Evolutionary conservation across 169 alveolate species (phyloP), one percentile per base, ranked within the genome.

Genomic region (Neospora caninum): DNA sequence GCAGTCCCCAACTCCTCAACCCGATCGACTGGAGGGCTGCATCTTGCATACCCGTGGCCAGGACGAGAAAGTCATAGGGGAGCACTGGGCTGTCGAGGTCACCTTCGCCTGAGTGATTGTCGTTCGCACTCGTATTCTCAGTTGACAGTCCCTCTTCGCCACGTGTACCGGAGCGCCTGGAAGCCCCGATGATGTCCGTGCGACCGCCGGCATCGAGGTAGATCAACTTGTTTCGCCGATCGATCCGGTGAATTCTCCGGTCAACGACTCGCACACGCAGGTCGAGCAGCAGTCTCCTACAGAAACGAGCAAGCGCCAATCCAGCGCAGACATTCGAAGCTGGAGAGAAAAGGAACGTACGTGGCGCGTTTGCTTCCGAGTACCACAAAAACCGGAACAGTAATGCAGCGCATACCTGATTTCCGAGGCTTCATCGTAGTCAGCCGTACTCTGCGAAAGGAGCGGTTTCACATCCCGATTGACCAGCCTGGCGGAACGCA

Each of bases 21-120:
- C 91, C 91, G 36, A 86, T 42, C n/a, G 41, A 22, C 45, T 86
- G 91, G 53, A 86, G 91, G 0, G 91, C 73, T 9, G 91, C 78
- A 78, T 97, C 98, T 94, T 97, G 97, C 88, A 97, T 93, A 69
- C 98, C 98, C 94, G 97, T 94, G 10, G 98, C 94, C 25, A 97
- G 94, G 84, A 97, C 93, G 64, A 96, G 94, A 53, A 96, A 94
- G 89, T 97, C 98, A 92, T 96, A 97, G 42, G 96, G 97, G 41
- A 97, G 43, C 39, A 96, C 93, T 38, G 98, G 92, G 58, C 95
- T 95, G 96, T 97, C 97, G 94, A 96, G 95, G 53, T 67, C 42
- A 86, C 93, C 64, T 70, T 41, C 73, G 25, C 7, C 73, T 0
- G 73, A n/a, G 84, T 31, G 84, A n/a, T 18, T 10, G 43, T 20